Base-by-base conservation (phyloP, 208 protist genomes). In the Lotmaria passim region DNA sequence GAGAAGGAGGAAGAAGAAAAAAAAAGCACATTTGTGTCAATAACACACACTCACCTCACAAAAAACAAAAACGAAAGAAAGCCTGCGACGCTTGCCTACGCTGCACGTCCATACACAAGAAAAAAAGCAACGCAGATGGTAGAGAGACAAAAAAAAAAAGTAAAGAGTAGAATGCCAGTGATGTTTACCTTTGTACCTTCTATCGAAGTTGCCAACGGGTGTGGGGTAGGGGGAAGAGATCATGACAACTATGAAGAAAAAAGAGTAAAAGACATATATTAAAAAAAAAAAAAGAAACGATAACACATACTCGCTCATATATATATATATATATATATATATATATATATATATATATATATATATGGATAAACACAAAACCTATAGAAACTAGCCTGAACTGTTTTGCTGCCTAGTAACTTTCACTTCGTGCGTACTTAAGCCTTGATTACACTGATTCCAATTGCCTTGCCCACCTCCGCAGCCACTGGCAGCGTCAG, bases 391-490 rank as follows among this genome's bases (percentile, higher is more conserved):
- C 44, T 15, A 41, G 36, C 10, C 36, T 41, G 41, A 46, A 17
- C 3, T 23, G 4, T 23, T 10, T 5, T 31, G 11, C 23, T 10
- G 6, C 34, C 10, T 41, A 1, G 7, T 10, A 14, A 1, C 34
- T 1, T 47, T 10, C 6, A 17, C 57, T 15, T 63, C 1, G 2
- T 30, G 24, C 39, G 3, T 11, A 19, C 21, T 50, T 66, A 78
- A 3, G 19, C 39, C 43, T 62, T 78, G 26, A 72, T 41, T 15
- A 82, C 60, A 30, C 44, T 76, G 28, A 92, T 74, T 14, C 74
- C 70, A 12, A 90, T 73, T 12, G 76, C 78, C 66, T 85, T 86
- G n/a, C 80, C 67, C n/a, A 93, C 70, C 21, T 93, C 74, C 39
- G 58, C 63, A 12, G 83, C 83, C 1, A 90, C 57, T 4, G 87